phyloP scores from a whole-genome alignment of 2,329 filamentous ascomycete species.

The Hymenoscyphus fructigenus region DNA sequence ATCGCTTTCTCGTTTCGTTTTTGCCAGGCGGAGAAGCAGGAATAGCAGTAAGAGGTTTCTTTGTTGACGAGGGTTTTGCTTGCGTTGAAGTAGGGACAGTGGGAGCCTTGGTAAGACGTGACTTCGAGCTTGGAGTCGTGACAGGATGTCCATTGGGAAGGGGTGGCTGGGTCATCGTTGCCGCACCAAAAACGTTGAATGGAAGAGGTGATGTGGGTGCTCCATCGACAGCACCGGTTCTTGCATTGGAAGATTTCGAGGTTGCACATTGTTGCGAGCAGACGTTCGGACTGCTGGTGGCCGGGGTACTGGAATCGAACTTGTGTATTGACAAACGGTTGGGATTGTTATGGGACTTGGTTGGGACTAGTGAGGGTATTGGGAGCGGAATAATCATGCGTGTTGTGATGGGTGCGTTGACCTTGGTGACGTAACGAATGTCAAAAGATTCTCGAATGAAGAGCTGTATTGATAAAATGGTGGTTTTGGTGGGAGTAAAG shows the following conservation, averaged over 20 bases:
- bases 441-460: neutral
- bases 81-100: neutral
- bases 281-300: neutral
- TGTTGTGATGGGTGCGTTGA: neutral
- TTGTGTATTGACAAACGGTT: neutral
- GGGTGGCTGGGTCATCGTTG: neutral
- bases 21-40: neutral
- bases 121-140: neutral
- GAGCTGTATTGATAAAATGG: neutral
- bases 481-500: neutral
- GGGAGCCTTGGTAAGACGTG: neutral
- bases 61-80: neutral
- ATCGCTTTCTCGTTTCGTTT: neutral
- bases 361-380: too few species aligned
- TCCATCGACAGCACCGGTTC: neutral
- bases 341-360: neutral
- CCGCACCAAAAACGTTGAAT: neutral
- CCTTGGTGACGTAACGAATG: neutral
- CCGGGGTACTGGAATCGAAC: neutral
- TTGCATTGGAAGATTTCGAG: neutral
- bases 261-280: neutral
- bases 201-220: neutral
- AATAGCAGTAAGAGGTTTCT: neutral
- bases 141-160: neutral
- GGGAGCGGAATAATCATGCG: neutral